Conservation (phyloP, 2,329 filamentous ascomycete genomes). For the Myriosclerotinia curreyana region DNA sequence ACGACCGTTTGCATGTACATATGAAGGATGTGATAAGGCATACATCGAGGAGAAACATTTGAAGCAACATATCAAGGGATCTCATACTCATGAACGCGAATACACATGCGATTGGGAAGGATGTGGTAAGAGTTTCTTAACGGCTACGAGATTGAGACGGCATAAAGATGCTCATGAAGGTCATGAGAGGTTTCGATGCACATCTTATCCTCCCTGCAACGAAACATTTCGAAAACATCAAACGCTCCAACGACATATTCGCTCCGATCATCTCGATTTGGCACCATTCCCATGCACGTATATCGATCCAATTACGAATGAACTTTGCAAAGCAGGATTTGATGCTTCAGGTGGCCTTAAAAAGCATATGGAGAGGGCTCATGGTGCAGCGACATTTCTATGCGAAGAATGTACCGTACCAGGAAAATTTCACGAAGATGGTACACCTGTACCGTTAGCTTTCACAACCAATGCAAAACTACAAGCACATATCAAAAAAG, state of each 20-base stretch:
- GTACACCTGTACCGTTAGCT: conserved; percentile 46
- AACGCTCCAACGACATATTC: conserved; percentile 79
- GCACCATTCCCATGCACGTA: conserved; percentile 70
- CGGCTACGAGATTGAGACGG: conserved; percentile 70
- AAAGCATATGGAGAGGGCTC: conserved; percentile 66
- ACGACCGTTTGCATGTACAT: conserved; percentile 70
- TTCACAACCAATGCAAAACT: conserved; percentile 73
- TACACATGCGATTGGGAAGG: conserved; percentile 68
- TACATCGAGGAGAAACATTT: conserved; percentile 87
- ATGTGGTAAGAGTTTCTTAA: conserved; percentile 80
- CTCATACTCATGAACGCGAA: conserved; percentile 68
- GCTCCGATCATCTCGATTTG: conserved; percentile 68
- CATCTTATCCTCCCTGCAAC: conserved; percentile 65
- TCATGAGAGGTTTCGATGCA: conserved; percentile 72
- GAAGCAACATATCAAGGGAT: conserved; percentile 78
- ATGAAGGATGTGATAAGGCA: conserved; percentile 71
- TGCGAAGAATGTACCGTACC: conserved; percentile 66
- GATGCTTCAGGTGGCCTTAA: conserved; percentile 69
- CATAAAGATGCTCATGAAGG: conserved; percentile 78
- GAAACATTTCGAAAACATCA: conserved; percentile 84
- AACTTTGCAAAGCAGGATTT: conserved; percentile 65
- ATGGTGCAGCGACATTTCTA: conserved; percentile 65
- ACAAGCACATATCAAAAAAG: conserved; percentile 67
- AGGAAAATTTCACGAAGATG: conserved; percentile 39
- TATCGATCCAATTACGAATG: conserved; percentile 49